phyloP scores from a whole-genome alignment of 2,329 filamentous ascomycete genomes.

The Fusarium foetens region DNA sequence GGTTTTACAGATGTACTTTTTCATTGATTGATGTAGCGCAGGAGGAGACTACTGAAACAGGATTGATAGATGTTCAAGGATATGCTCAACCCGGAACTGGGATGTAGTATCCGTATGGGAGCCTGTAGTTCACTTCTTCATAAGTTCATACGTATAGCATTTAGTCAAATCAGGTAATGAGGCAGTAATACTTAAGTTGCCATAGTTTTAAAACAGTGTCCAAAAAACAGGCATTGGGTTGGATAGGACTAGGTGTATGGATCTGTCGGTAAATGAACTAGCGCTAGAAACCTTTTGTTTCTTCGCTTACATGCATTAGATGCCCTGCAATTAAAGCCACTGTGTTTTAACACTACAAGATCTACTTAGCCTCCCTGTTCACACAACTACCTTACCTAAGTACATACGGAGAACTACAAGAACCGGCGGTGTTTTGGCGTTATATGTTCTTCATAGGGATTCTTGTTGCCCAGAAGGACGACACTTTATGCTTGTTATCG shows the following conservation, averaged over 20 bases:
- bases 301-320: constrained; percentile 26
- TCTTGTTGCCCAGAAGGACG: constrained; percentile 1
- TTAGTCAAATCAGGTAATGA: not conserved
- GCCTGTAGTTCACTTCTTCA: not conserved
- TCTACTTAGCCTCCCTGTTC: not conserved
- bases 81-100: not conserved
- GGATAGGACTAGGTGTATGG: not conserved
- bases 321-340: constrained; percentile 26
- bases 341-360: not conserved
- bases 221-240: not conserved
- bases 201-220: not conserved
- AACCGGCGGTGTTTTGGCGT: not conserved
- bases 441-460: not conserved
- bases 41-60: not conserved
- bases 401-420: not conserved
- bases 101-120: not conserved
- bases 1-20: not conserved
- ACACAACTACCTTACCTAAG: not conserved
- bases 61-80: not conserved
- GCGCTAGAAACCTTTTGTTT: constrained; percentile 21
- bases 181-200: not conserved
- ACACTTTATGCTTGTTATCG: not conserved
- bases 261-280: constrained; percentile 24
- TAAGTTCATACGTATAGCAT: not conserved
- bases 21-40: not conserved